phyloP scores from a whole-genome alignment of 2,329 filamentous ascomycete species.

The Aspergillus ruber region DNA sequence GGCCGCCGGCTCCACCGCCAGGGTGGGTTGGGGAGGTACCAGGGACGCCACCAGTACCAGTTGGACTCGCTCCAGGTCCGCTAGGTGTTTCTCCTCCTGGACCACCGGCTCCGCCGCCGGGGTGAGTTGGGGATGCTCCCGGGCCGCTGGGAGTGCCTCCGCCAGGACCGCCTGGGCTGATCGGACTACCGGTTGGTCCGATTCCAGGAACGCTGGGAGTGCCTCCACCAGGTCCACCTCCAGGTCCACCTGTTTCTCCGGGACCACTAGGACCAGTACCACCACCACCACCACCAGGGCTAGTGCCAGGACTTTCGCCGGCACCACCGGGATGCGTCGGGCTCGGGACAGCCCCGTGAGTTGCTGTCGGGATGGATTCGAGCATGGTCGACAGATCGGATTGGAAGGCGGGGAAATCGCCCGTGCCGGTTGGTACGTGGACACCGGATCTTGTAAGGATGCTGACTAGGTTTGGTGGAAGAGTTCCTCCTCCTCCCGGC shows the following conservation, averaged over 20 bases:
- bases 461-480: neutral
- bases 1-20: neutral
- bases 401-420: neutral
- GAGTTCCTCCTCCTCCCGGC: neutral
- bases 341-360: slow-evolving; percentile 4
- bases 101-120: too few species aligned
- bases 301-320: neutral
- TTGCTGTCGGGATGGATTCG: neutral
- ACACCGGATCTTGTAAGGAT: neutral
- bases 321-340: slow-evolving; percentile 3
- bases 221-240: neutral
- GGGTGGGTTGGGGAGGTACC: neutral
- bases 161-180: neutral
- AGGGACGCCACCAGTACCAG: neutral
- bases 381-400: neutral
- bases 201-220: too few species aligned
- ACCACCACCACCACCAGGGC: neutral
- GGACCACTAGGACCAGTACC: neutral
- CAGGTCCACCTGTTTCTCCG: neutral
- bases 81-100: too few species aligned
- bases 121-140: neutral
- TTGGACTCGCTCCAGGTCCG: neutral
- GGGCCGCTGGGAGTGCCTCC: neutral
- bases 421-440: neutral
- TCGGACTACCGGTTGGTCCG: too few species aligned